Base-by-base conservation (phyloP, 352 stramenopile genomes). In the Pythium grandisporangium region DNA sequence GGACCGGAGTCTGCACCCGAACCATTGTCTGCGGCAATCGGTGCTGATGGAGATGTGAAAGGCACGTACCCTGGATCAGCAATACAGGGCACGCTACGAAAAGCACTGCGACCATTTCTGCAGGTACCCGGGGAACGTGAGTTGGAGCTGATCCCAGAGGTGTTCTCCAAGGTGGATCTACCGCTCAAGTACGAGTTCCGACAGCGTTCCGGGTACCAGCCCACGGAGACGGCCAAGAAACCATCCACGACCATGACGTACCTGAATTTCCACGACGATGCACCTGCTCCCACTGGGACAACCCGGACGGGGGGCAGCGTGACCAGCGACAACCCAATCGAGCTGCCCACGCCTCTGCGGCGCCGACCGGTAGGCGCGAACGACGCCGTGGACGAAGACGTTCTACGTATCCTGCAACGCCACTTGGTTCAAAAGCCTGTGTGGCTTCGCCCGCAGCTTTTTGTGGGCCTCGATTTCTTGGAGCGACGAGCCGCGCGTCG, bases 131-230 rank as follows among this genome's bases (percentile, higher is more conserved):
- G 63, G 7, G 69, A 81, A 40, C 44, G 52, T 6, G 64, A 87
- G 32, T 45, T 88, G 2, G 78, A 91, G 48, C 55, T 91, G 44
- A 70, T 89, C 27, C 78, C 78, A 2, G 74, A 88, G 43, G 72
- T 91, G 14, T 91, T 91, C 46, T 91, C 78, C 4, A 86, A 86
- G 45, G 72, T 91, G 7, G 78, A 91, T 37, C 51, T 88, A 22
- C 75, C 78, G 26, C 63, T 86, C 36, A 85, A 85, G 55, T 91
- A 91, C 52, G 75, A 91, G 51, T 91, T 91, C 61, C 63, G 75
- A 5, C 78, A 88, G 46, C 66, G 68, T 24, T 79, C 71, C 2
- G 70, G 72, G 6, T 91, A 88, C 56, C 69, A 87, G 29, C 67
- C 66, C 22, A 80, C 60, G 4, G 59, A 72, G 27, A 51, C 37